Evolutionary conservation across 306 rosid genomes (phyloP), one percentile per base, ranked within the genome.

Genomic region (Trifolium subterraneum): DNA sequence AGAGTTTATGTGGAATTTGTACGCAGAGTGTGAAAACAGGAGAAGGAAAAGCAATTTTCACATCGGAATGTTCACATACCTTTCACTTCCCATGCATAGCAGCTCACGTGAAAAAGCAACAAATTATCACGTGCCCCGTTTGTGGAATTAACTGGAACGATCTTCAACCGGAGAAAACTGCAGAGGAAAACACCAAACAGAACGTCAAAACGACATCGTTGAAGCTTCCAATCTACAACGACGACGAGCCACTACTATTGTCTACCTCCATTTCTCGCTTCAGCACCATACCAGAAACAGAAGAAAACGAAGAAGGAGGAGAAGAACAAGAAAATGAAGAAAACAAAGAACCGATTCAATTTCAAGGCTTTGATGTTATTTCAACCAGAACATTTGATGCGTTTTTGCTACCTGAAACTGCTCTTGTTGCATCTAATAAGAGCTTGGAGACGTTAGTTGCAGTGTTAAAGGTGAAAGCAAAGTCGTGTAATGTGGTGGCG

Each of bases 21-120:
- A 41, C 79, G 7, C 89, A 81, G 36, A 79, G 81, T 70, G 94
- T 88, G 52, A 93, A 87, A 76, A 78, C 84, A 6, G 96, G 98
- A 6, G 90, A 88, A 63, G 97, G 98, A 62, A 91, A 89, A 2
- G 98, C 98, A 20, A 93, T 91, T 75, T 89, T 91, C 90, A 93
- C 98, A 15, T 89, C 97, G 6, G 97, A 93, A 76, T 93, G 98
- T 64, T 89, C 96, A 10, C 98, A 93, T 76, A 80, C 81, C 13
- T 93, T 93, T 77, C 98, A 93, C 71, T 93, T 89, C 62, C 93
- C 96, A 58, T 93, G 98, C 84, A 82, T 93, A 62, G 83, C 98
- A 0, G 62, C 87, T 11, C 94, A 86, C 42, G 88, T 83, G 61
- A 89, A 83, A 84, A 86, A 41, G 68, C 72, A 80, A 12, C 86